A percentile compares a stretch with the other conserved stretches of the same genome.
Evolutionary conservation across 495 filamentous ascomycete species (phyloP).

Genomic region (Astrothelium subdiscretum): DNA sequence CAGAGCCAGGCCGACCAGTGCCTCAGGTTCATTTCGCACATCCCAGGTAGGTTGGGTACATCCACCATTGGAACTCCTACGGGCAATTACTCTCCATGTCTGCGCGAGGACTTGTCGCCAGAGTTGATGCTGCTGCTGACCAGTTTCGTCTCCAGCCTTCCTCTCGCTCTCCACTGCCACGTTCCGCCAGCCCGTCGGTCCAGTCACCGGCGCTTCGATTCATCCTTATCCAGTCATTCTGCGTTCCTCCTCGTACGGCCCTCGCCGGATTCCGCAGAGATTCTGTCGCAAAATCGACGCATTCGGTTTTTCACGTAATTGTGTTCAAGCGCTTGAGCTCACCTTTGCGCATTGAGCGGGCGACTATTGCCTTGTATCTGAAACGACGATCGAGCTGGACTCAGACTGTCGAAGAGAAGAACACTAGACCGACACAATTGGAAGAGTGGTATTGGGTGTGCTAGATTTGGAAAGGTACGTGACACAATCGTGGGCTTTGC

Average conservation of each 20-base stretch:
- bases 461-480: conserved; percentile 2
- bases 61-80: not conserved
- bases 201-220: not conserved
- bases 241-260: not conserved
- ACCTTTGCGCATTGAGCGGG: not conserved
- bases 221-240: not conserved
- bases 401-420: not conserved
- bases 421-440: not conserved
- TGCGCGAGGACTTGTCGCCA: not conserved
- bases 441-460: not conserved
- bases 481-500: not conserved
- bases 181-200: not conserved
- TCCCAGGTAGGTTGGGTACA: not conserved
- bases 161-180: not conserved
- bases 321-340: not conserved
- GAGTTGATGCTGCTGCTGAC: not conserved
- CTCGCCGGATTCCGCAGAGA: not conserved
- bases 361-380: not conserved
- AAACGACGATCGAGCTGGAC: not conserved
- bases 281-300: not conserved
- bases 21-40: not conserved
- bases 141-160: not conserved
- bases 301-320: not conserved
- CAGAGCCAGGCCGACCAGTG: not conserved
- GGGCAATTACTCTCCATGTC: not conserved